These are phyloP conservation scores for Candida piceae DNA, from an alignment of 805 yeast species.

Conservation along the genomic window DNA sequence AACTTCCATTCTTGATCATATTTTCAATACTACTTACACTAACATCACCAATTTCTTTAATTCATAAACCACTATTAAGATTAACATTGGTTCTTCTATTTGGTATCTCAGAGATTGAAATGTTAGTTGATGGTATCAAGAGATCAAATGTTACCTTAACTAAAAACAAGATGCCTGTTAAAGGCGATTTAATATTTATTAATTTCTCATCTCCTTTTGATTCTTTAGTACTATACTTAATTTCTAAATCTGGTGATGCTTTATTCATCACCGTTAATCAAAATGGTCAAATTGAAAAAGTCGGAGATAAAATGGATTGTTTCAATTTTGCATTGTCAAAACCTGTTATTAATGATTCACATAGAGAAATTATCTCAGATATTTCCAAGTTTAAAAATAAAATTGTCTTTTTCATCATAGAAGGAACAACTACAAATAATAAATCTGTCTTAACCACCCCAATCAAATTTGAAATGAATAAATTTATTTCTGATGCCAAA, in stretches of 20 bases:
- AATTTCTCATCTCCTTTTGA: constrained; percentile 61
- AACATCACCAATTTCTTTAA: constrained; percentile 8
- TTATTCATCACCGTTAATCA: constrained; percentile 18
- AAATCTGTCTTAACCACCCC: constrained; percentile 62
- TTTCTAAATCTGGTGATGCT: constrained; percentile 6
- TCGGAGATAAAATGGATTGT: constrained; percentile 11
- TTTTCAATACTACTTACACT: constrained; percentile 8
- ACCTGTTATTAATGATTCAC: no score
- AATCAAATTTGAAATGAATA: constrained; percentile 15
- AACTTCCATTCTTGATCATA: constrained; percentile 26
- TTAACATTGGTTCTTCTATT: constrained; percentile 31
- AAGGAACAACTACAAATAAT: constrained; percentile 86
- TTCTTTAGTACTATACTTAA: constrained; percentile 32
- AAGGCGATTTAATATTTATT: constrained; percentile 47
- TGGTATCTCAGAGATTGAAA: constrained; percentile 23
- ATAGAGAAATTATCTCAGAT: no score
- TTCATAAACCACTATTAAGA: constrained; percentile 11
- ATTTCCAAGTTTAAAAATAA: no score
- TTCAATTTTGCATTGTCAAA: constrained; percentile 16
- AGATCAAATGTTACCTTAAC: constrained; percentile 34
- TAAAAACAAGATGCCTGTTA: constrained; percentile 29
- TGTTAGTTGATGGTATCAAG: constrained; percentile 46
- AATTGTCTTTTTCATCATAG: constrained; percentile 56
- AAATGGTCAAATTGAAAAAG: constrained; percentile 5
- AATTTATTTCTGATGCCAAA: constrained; percentile 5